Percentiles rank a stretch among this genome's conserved stretches.
phyloP scores from a whole-genome alignment of 441 rosid species.

The Pelargonium citronellum region DNA sequence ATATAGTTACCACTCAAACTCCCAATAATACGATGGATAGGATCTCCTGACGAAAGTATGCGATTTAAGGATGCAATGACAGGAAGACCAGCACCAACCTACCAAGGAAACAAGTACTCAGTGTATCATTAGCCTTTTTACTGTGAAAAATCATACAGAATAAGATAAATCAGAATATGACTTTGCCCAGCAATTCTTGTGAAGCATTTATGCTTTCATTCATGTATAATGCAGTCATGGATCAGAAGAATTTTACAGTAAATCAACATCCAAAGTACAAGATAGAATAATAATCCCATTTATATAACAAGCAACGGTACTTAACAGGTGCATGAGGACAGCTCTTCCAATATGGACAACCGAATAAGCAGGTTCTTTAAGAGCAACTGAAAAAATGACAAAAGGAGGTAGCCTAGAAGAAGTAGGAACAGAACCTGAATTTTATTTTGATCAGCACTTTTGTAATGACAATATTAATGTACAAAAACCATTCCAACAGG shows the following conservation, averaged over 20 bases:
- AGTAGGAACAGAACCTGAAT: not conserved
- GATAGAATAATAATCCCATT: not conserved
- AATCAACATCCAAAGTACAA: not conserved
- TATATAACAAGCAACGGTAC: not conserved
- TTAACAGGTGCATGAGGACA: not conserved
- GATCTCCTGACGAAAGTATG: constrained; percentile 75
- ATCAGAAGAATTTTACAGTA: not conserved
- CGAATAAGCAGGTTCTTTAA: not conserved
- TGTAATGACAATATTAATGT: not conserved
- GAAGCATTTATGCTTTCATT: not conserved
- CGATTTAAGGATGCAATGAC: constrained; percentile 75
- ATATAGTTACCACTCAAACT: constrained; percentile 72
- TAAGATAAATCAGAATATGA: not conserved
- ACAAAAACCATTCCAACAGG: not conserved
- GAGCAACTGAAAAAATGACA: not conserved
- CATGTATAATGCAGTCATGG: not conserved
- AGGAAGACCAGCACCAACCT: constrained; percentile 99
- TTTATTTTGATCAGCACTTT: not conserved
- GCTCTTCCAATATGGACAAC: not conserved
- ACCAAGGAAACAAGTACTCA: constrained; percentile 21
- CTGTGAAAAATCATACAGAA: not conserved
- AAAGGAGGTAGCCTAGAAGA: not conserved
- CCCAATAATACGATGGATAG: constrained; percentile 56
- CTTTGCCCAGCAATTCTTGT: not conserved
- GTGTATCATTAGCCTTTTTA: constrained; percentile 2